phyloP scores from a whole-genome alignment of 208 protist species.

The Plasmodiophora brassicae region DNA sequence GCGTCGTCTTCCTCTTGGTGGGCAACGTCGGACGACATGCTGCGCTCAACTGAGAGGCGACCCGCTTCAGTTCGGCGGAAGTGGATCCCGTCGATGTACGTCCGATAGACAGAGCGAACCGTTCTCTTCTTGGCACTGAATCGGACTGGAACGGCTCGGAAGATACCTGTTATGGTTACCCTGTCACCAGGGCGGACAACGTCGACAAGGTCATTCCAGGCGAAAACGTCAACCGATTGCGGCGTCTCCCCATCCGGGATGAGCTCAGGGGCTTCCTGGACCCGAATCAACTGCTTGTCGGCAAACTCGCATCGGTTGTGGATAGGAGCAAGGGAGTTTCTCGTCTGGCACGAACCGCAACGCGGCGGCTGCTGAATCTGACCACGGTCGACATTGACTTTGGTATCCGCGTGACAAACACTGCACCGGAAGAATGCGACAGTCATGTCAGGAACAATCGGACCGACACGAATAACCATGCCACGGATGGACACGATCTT shows the following conservation, averaged over 20 bases:
- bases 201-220: conserved; percentile 91
- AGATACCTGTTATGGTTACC: conserved; percentile 95
- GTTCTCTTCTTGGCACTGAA: conserved; percentile 82
- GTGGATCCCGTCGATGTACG: conserved; percentile 92
- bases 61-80: conserved; percentile 73
- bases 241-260: conserved; percentile 98
- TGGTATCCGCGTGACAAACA: conserved; percentile 64
- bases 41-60: conserved; percentile 41
- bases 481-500: conserved; percentile 72
- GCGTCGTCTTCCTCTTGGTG: conserved; percentile 45
- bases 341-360: conserved; percentile 50
- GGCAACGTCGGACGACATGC: conserved; percentile 53
- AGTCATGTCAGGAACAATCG: conserved; percentile 66
- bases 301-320: conserved; percentile 78
- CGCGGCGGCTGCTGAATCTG: conserved; percentile 83
- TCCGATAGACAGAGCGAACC: conserved; percentile 81
- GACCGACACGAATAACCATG: conserved; percentile 63
- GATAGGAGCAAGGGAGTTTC: conserved; percentile 50
- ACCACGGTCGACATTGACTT: conserved; percentile 68
- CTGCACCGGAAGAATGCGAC: conserved; percentile 86
- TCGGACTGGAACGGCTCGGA: conserved; percentile 77
- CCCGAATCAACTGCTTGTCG: conserved; percentile 72
- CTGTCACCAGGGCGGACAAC: conserved; percentile 89
- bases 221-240: conserved; percentile 85
- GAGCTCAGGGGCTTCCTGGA: conserved; percentile 93